Base-by-base conservation (phyloP, 192 early-diverging fungal species). In the Linnemannia exigua region DNA sequence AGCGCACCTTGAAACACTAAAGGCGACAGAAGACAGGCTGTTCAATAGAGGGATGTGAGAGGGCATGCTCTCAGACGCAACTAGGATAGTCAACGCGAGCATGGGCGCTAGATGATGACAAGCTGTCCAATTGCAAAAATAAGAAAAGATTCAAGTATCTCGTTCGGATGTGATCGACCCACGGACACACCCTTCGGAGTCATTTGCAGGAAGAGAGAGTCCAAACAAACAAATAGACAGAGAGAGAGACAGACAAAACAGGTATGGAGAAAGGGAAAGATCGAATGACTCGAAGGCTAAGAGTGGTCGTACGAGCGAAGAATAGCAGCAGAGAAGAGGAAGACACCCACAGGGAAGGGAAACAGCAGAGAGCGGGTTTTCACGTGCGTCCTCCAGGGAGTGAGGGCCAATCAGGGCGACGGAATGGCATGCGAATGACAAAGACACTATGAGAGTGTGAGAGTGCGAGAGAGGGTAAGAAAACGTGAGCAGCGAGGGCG, bases 211-310 rank as follows among this genome's bases (percentile, higher is more conserved):
- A 9, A 44, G 3, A 9, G 41, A 44, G 41, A 44, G 41, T n/a
- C n/a, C n/a, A n/a, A n/a, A n/a, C n/a, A n/a, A n/a, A n/a, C n/a
- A n/a, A n/a, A n/a, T n/a, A 44, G 41, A 44, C 5, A 44, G 41
- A 44, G 41, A 6, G 9, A 3, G 9, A 44, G 9, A 63, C 58
- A 63, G 31, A 63, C 14, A 12, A 63, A 63, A 63, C 58, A 63
- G 58, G 58, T 63, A 63, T 31, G 28, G n/a, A 58, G 54, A 1
- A 58, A 58, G 54, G n/a, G 41, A 58, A 15, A 31, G 25, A 63
- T 63, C 58, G 58, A 63, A 63, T 63, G 58, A 63, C 58, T 63
- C 58, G 58, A 63, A 31, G 58, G 58, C 41, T 6, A 44, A 44
- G 58, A 11, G 48, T 31, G 25, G 58, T 63, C 58, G 58, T 31